phyloP scores from a whole-genome alignment of 805 yeast genomes.

The Phaffomyces antillensis region DNA sequence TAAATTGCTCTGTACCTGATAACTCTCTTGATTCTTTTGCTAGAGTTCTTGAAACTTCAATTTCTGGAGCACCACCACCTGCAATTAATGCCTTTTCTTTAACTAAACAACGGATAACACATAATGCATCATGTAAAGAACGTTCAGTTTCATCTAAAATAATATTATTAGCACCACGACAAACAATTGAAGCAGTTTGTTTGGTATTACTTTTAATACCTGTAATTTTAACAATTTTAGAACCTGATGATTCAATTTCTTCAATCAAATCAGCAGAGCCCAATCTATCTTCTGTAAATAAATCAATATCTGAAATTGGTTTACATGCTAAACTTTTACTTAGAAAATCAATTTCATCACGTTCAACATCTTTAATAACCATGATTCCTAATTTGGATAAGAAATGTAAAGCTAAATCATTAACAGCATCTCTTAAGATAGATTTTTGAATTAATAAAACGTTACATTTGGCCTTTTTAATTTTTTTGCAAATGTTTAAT shows the following conservation, averaged over 20 bases:
- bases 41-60: slow-evolving; percentile 95
- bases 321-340: slow-evolving; percentile 79
- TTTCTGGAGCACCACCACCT: slow-evolving; percentile 99
- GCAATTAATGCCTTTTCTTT: slow-evolving; percentile 91
- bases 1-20: slow-evolving; percentile 75
- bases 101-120: slow-evolving; percentile 81
- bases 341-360: slow-evolving; percentile 93
- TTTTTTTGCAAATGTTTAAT: slow-evolving; percentile 89
- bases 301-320: slow-evolving; percentile 93
- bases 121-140: slow-evolving; percentile 93
- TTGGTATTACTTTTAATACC: slow-evolving; percentile 72
- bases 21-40: slow-evolving; percentile 87
- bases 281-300: slow-evolving; percentile 86
- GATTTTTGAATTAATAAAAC: slow-evolving; percentile 89
- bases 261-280: slow-evolving; percentile 91
- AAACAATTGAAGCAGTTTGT: slow-evolving; percentile 77
- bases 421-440: slow-evolving; percentile 77
- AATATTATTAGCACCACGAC: slow-evolving; percentile 90
- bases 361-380: slow-evolving; percentile 95
- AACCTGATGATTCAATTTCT: slow-evolving; percentile 43
- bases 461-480: slow-evolving; percentile 93
- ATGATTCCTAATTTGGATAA: slow-evolving; percentile 85
- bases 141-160: slow-evolving; percentile 95
- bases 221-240: slow-evolving; percentile 77
- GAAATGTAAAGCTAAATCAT: slow-evolving; percentile 91